Base-by-base conservation (phyloP, 345 rosid genomes). In the Gossypium australe region DNA sequence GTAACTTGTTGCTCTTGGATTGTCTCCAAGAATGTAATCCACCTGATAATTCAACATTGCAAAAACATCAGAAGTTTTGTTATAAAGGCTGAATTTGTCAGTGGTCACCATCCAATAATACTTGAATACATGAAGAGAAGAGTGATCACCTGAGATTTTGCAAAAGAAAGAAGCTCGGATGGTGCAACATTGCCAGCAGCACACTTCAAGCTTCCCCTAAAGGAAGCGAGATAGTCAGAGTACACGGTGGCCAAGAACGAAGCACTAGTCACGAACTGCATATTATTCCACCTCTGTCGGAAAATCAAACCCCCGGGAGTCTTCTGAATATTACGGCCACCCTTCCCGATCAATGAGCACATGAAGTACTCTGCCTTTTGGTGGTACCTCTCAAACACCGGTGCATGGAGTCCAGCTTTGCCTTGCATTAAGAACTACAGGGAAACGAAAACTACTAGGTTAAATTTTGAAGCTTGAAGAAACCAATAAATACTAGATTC, bases 241-340 rank as follows among this genome's bases (percentile, higher is more conserved):
- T 92, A 96, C 22, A 88, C 93, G 0, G 93, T 86, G 48, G 85
- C 71, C 67, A 96, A 81, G 87, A 96, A 92, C 1, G 99, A 86
- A 48, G 99, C 90, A 10, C 94, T 85, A 0, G 97, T 96, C 58
- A 92, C 99, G n/a, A 92, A 96, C 81, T 96, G 98, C 98, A 96
- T 81, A 73, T 96, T 96, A 90, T 93, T 93, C 97, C 98, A 92
- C 44, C 86, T 86, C 79, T 93, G 98, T 44, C 91, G 88, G 94
- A 89, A 93, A 58, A 96, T 80, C 59, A 96, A 83, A 41, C 99
- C 99, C 3, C 97, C 99, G 0, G 99, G 98, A 67, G 97, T 93
- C 82, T 84, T 93, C 86, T 88, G 95, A 77, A 85, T 80, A 34
- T 86, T 93, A 71, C 78, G 78, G 38, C 75, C 45, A 14, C 92